Base-by-base conservation (phyloP, 805 yeast species). In the Tetrapisispora fleetii region DNA sequence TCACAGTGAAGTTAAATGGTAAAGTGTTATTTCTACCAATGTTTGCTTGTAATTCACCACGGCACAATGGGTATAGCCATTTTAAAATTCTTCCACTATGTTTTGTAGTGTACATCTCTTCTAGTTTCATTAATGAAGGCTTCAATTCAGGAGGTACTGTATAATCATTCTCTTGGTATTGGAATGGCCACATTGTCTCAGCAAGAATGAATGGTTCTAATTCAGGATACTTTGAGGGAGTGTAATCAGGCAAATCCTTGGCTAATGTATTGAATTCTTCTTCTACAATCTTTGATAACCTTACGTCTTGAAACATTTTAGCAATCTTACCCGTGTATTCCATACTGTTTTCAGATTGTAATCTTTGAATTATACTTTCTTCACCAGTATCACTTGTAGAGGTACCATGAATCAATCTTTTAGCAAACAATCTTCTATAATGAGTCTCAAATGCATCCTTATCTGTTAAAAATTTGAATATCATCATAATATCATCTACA, bases 31-130 rank as follows among this genome's bases (percentile, higher is more conserved):
- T 81, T 56, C 83, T 82, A 6, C 91, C 78, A 53, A 89, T 75
- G 62, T 87, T 85, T 11, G 95, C 95, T 66, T 83, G 85, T 49
- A 93, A 68, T 64, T 93, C 99, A 51, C 95, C 93, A 65, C 91
- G 84, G 43, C 95, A 87, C 62, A 87, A 80, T 58, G 88, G 84
- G 97, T 97, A 93, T 51, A 91, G 76, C 99, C 99, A 93, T 61
- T 86, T 85, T 58, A 93, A 76, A 54, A 87, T 81, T 66, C 98
- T 78, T 13, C 97, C 97, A 52, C 73, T 78, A 66, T 91, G 97
- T 58, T 84, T 83, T 35, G 74, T 70, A 40, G 78, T 73, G 65
- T 91, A 95, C 51, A 85, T 74, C 38, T 76, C 74, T 49, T 80
- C 80, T 48, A 91, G 80, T 47, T 78, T 77, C 47, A 81, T 79